phyloP scores from a whole-genome alignment of 805 yeast genomes.

The Candida peoriensis region DNA sequence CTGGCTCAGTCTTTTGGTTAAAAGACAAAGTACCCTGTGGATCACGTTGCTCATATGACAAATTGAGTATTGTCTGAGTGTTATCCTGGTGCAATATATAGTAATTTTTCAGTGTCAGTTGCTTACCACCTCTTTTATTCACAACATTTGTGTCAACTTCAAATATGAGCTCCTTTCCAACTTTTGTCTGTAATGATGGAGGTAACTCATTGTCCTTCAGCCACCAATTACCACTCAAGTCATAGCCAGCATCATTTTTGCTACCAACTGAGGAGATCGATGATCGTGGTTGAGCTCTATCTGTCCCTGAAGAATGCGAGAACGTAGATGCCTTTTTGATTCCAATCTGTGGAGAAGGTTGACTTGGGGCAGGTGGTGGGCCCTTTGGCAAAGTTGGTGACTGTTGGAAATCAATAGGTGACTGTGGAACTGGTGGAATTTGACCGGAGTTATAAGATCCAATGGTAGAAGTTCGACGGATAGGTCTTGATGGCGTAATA shows the following conservation, averaged over 20 bases:
- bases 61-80: constrained; percentile 57
- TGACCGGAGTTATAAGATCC: constrained; percentile 2
- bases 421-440: constrained; percentile 1
- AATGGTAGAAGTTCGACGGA: constrained; percentile 5
- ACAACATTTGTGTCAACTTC: constrained; percentile 61
- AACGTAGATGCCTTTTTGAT: constrained; percentile 18
- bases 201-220: constrained; percentile 48
- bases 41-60: constrained; percentile 48
- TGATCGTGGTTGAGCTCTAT: too few species aligned
- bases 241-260: constrained; percentile 26
- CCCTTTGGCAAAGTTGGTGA: constrained; percentile 9
- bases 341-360: constrained; percentile 2
- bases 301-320: constrained; percentile 11
- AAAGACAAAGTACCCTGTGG: constrained; percentile 44
- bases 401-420: constrained; percentile 1
- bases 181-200: constrained; percentile 35
- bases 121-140: constrained; percentile 51
- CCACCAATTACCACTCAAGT: constrained; percentile 61
- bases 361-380: constrained; percentile 8
- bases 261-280: constrained; percentile 5
- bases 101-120: constrained; percentile 49
- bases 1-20: constrained; percentile 30
- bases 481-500: constrained; percentile 3
- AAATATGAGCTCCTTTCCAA: constrained; percentile 46
- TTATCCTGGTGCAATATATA: constrained; percentile 71